Conservation (phyloP, 2,329 filamentous ascomycete species). For the Trichophyton schoenleinii region DNA sequence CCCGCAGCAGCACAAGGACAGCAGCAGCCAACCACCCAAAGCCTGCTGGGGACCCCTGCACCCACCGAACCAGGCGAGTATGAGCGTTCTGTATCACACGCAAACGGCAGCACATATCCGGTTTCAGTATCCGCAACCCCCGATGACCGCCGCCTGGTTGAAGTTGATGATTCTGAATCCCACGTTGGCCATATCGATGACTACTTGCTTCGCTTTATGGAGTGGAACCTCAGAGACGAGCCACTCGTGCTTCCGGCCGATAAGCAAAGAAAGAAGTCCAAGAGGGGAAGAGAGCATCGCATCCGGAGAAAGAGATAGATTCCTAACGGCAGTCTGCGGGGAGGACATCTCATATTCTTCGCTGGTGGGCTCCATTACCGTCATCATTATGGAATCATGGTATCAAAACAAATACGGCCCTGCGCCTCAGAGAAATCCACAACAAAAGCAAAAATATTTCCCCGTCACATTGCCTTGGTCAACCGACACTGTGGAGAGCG, state of each 20-base stretch:
- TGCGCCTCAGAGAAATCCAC: not conserved
- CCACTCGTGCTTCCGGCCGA: slow-evolving; percentile 37
- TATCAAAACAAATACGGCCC: not conserved
- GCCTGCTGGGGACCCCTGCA: slow-evolving; percentile 24
- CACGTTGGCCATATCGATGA: slow-evolving; percentile 56
- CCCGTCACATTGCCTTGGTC: not conserved
- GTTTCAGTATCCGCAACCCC: slow-evolving; percentile 14
- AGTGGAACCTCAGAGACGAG: slow-evolving; percentile 41
- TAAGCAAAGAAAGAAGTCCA: slow-evolving; percentile 37
- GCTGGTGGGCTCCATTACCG: not conserved
- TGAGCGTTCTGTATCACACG: slow-evolving; percentile 7
- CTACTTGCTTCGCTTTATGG: slow-evolving; percentile 61
- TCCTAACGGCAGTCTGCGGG: not conserved
- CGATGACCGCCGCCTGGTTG: slow-evolving; percentile 13
- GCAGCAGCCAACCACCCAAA: slow-evolving; percentile 13
- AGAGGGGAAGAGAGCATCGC: slow-evolving; percentile 37
- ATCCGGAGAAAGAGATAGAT: slow-evolving; percentile 21
- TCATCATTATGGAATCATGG: not conserved
- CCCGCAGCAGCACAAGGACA: slow-evolving; percentile 15
- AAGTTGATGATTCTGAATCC: slow-evolving; percentile 27
- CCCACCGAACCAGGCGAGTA: slow-evolving; percentile 28
- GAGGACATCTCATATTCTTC: not conserved
- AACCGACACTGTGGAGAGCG: not conserved
- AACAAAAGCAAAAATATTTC: not conserved
- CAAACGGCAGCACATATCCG: slow-evolving; percentile 15